Evolutionary conservation across 2,329 filamentous ascomycete genomes (phyloP), one percentile per base, ranked within the genome.

Genomic region (Diaporthe amygdali): DNA sequence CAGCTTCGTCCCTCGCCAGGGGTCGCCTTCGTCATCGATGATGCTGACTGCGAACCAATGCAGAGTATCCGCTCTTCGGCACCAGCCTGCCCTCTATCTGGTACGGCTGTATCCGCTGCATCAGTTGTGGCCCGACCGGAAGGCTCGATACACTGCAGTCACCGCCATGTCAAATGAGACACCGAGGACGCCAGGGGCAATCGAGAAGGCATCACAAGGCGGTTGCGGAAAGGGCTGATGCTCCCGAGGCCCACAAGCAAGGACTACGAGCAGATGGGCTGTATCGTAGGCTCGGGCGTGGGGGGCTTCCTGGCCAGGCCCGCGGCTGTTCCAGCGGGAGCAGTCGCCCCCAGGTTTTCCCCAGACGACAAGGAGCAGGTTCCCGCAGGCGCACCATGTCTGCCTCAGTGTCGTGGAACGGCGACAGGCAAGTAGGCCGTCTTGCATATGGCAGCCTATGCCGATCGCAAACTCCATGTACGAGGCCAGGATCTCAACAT

Each of bases 81-180:
- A 41, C 22, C 46, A 54, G 30, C 27, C 44, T 66, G 44, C 25
- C 30, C 39, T 46, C 30, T 41, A 34, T 15, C 17, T 64, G 47
- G 30, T 32, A 47, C 20, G 39, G 52, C 46, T 39, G n/a, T 39
- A 39, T 49, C 63, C 64, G 64, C 55, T 34, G 41, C 66, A 39
- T 41, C 69, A 46, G 52, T 41, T 47, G 44, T 55, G 54, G 66
- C 47, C 61, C 63, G 51, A n/a, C 34, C 41, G 34, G 39, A 61
- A 27, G n/a, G 22, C 59, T 46, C 46, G 34, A 70, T 47, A 54
- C 59, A 63, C 37, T 39, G 70, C 52, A 68, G 69, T 44, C 70
- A 52, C 56, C 39, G 51, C 37, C 71, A 70, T 22, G 61, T 52
- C 61, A 37, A 37, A 67, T 61, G 52, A 69, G 61, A 68, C 71